Conservation (phyloP, 164 flowering plant species). For the Pachysandra terminalis region DNA sequence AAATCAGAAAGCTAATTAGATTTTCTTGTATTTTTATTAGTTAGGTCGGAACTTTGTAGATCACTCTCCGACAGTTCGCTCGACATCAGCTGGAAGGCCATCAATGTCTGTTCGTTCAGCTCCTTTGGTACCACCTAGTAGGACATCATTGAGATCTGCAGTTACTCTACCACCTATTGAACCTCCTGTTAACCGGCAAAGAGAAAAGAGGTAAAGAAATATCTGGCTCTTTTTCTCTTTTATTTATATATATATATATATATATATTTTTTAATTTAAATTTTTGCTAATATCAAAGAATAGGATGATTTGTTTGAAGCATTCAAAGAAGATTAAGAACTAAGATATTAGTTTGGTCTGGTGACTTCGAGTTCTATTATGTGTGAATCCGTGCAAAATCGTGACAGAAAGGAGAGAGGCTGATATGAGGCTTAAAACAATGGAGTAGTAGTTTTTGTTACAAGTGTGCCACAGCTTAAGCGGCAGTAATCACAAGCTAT, state of each 20-base stretch:
- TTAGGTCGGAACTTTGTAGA: slow-evolving; percentile 91
- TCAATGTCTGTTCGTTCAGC: slow-evolving; percentile 51
- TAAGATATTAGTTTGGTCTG: too few species aligned
- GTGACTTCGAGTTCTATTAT: too few species aligned
- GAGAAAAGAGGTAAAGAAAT: slow-evolving; percentile 53
- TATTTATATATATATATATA: too few species aligned
- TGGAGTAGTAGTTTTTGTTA: too few species aligned
- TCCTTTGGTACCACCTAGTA: slow-evolving; percentile 49
- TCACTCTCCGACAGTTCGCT: slow-evolving; percentile 58
- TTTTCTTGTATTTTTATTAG: slow-evolving; percentile 52
- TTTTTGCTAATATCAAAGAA: neutral
- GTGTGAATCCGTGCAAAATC: too few species aligned
- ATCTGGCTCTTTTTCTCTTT: neutral
- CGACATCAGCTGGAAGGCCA: slow-evolving; percentile 87
- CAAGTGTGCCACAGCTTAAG: too few species aligned
- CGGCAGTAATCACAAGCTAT: too few species aligned
- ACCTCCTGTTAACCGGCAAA: slow-evolving; percentile 45
- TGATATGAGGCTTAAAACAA: too few species aligned
- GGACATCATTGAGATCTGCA: slow-evolving; percentile 49
- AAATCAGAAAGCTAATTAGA: slow-evolving; percentile 21
- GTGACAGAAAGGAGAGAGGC: too few species aligned
- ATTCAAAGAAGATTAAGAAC: too few species aligned
- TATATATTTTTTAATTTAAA: neutral
- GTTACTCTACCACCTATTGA: slow-evolving; percentile 66
- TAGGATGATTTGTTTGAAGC: too few species aligned